These are phyloP conservation scores for Kodamaea jinghongensis DNA, from an alignment of 805 yeast genomes.

Conservation along the genomic window DNA sequence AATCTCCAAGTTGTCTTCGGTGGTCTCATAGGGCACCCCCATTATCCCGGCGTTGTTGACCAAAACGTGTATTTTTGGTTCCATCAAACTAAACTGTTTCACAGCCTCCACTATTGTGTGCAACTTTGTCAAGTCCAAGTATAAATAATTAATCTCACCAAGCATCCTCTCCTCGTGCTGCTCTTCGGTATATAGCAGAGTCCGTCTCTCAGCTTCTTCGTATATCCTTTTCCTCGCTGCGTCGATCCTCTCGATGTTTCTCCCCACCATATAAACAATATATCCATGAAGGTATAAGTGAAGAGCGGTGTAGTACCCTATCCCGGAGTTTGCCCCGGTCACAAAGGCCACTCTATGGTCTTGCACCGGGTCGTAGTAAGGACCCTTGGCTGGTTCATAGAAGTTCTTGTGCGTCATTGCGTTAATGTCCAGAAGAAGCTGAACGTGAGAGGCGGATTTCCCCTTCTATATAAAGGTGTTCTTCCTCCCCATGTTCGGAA, in stretches of 20 bases:
- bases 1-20: conserved; percentile 37
- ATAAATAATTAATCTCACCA: conserved; percentile 53
- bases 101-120: conserved; percentile 27
- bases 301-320: conserved; percentile 39
- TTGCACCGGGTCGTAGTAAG: conserved; percentile 25
- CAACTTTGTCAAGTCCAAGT: conserved; percentile 51
- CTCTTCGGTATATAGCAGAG: conserved; percentile 4
- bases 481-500: too few relatives aligned
- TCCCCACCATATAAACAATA: conserved; percentile 34
- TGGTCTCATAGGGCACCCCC: conserved; percentile 36
- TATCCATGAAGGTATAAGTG: conserved; percentile 42
- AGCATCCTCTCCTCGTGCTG: conserved; percentile 14
- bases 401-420: conserved; percentile 12
- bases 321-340: conserved; percentile 42
- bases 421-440: neutral
- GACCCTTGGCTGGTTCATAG: conserved; percentile 28
- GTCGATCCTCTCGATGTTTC: conserved; percentile 30
- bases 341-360: conserved; percentile 31
- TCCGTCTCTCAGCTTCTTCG: conserved; percentile 29
- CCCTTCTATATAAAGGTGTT: too few relatives aligned
- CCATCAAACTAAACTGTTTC: conserved; percentile 20
- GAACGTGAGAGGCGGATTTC: too few relatives aligned
- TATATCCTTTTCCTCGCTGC: conserved; percentile 34
- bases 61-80: conserved; percentile 29
- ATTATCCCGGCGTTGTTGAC: conserved; percentile 42